Base-by-base conservation (phyloP, 305 asterid species). In the Nicotiana rustica region DNA sequence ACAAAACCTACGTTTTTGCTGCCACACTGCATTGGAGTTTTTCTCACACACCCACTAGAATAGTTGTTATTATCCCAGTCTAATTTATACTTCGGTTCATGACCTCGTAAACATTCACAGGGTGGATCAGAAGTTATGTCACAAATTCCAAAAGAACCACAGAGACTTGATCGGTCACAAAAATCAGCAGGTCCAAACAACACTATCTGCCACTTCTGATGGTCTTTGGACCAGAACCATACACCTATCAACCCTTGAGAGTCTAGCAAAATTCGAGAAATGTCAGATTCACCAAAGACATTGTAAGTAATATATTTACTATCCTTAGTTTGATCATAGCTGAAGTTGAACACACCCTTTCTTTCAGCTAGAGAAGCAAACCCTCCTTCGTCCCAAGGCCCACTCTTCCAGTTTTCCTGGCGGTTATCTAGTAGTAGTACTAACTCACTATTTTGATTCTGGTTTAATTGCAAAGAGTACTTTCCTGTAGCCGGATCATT, bases 121-220 rank as follows among this genome's bases (percentile, higher is more conserved):
- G 3, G 0, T 2, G 85, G 84, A 3, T 0, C 1, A 19, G 1
- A 0, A 10, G 1, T 64, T 10, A 52, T 33, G 31, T 83, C 65
- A 75, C 90, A 85, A 61, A 87, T 73, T 29, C 83, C 85, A 78
- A 80, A 85, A 78, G 71, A 31, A 76, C 90, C 88, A 81, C 90
- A 85, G 2, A 2, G 6, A 44, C 6, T 77, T 64, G 67, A 70
- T 3, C 0, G 5, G 4, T 36, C 31, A 52, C 88, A 87, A 1
- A 0, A 8, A 9, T 85, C 29, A 59, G 19, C 4, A 38, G 82
- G 85, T 67, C 21, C 10, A 4, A 0, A 0, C 8, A 14, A 1
- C 82, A 7, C 0, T 2, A 60, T 0, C 5, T 0, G 0, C 89
- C 89, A 85, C 2, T 1, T 10, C 10, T 67, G 38, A 4, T 1